A percentile compares a stretch with the other conserved stretches of the same genome.
Evolutionary conservation across 495 filamentous ascomycete genomes (phyloP).

Genomic region (Elasticomyces elasticus): DNA sequence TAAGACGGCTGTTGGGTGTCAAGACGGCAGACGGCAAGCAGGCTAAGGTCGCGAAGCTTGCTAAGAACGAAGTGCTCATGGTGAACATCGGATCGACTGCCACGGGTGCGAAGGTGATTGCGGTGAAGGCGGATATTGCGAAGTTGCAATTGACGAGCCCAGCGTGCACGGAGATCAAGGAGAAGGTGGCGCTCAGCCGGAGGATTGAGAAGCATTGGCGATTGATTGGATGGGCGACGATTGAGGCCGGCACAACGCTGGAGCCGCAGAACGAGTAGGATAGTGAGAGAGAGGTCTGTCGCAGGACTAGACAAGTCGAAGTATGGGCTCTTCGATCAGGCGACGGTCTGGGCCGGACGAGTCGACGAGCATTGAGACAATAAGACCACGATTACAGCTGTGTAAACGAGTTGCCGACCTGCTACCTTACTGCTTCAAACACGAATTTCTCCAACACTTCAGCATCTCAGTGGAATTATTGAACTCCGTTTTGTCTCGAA

Average conservation of each 20-base stretch:
- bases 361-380: no score
- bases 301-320: no score
- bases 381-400: no score
- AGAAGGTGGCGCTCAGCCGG: slow-evolving; percentile 93
- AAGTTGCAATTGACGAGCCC: slow-evolving; percentile 81
- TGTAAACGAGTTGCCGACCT: no score
- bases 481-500: no score
- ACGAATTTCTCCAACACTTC: no score
- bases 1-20: slow-evolving; percentile 87
- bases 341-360: no score
- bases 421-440: no score
- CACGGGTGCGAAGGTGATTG: slow-evolving; percentile 82
- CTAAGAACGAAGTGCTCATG: slow-evolving; percentile 98
- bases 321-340: no score
- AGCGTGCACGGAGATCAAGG: slow-evolving; percentile 84
- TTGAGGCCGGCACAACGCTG: slow-evolving; percentile 17
- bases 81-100: slow-evolving; percentile 98
- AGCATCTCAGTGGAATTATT: no score
- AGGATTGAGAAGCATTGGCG: slow-evolving; percentile 99
- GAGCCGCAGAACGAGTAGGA: slow-evolving; percentile 14
- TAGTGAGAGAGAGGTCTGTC: no score
- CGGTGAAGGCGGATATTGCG: slow-evolving; percentile 93
- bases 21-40: slow-evolving; percentile 98
- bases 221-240: slow-evolving; percentile 66
- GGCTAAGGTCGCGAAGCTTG: slow-evolving; percentile 92